A percentile compares a stretch with the other conserved stretches of the same genome.
phyloP scores from a whole-genome alignment of 306 rosid genomes.

The Cucurbita maxima region DNA sequence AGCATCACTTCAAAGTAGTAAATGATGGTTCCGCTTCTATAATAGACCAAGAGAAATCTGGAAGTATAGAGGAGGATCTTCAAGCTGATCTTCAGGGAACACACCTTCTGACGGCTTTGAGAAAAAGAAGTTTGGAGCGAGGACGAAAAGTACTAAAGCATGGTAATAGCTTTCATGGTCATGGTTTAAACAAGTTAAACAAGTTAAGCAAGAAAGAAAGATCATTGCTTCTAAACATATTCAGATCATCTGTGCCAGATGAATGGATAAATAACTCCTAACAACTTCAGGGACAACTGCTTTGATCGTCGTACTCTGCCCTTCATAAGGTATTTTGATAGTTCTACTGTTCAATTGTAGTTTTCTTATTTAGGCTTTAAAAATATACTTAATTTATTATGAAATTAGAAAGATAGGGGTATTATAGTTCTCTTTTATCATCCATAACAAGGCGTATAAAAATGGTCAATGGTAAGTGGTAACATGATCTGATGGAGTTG shows the following conservation, averaged over 20 bases:
- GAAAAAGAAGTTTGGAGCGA: slow-evolving; percentile 43
- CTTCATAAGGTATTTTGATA: not conserved
- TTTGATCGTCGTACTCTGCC: not conserved
- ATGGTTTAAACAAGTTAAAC: slow-evolving; percentile 28
- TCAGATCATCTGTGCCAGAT: slow-evolving; percentile 42
- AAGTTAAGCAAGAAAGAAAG: slow-evolving; percentile 45
- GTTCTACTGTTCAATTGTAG: not conserved
- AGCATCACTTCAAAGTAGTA: slow-evolving; percentile 15
- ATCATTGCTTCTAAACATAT: slow-evolving; percentile 48
- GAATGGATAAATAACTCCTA: slow-evolving; percentile 32
- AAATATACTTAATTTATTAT: not conserved
- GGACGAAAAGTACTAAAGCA: slow-evolving; percentile 45
- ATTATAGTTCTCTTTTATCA: not conserved
- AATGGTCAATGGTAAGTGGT: not conserved
- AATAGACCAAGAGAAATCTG: slow-evolving; percentile 19
- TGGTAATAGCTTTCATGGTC: slow-evolving; percentile 31
- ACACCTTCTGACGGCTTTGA: slow-evolving; percentile 30
- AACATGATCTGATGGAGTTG: not conserved
- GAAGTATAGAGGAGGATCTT: slow-evolving; percentile 14
- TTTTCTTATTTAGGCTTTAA: not conserved
- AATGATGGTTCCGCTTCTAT: slow-evolving; percentile 3
- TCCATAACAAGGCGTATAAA: not conserved
- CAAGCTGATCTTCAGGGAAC: slow-evolving; percentile 29
- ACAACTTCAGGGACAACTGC: slow-evolving; percentile 7
- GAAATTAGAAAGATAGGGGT: not conserved